These are phyloP conservation scores for Ophiostoma triangulosporum DNA, from an alignment of 2,329 filamentous ascomycete species.

Conservation along the genomic window DNA sequence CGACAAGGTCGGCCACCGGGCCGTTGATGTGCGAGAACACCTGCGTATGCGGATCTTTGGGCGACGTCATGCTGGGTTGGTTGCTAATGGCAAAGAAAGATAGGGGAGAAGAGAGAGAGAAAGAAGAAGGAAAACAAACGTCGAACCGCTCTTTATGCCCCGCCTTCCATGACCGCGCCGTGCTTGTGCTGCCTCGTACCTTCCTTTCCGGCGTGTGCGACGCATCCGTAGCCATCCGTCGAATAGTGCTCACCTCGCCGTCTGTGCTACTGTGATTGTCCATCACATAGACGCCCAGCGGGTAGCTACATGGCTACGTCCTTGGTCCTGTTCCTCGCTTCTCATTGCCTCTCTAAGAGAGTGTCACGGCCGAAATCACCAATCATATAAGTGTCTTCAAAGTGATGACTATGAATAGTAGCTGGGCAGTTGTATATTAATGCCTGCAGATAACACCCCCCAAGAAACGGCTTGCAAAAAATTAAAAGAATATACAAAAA, in stretches of 20 bases:
- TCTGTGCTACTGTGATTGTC: background rate
- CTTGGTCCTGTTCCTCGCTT: no score
- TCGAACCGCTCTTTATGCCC: background rate
- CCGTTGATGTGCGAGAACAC: slow-evolving; percentile 34
- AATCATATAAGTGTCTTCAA: no score
- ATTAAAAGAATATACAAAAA: background rate
- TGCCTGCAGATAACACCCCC: background rate
- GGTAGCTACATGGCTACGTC: no score
- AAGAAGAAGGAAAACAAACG: background rate
- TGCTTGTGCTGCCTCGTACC: background rate
- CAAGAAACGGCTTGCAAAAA: background rate
- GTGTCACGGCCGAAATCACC: no score
- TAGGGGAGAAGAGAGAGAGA: background rate
- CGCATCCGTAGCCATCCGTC: background rate
- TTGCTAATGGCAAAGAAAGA: background rate
- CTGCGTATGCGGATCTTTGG: slow-evolving; percentile 19
- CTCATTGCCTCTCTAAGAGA: no score
- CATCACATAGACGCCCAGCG: no score
- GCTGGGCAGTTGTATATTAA: no score
- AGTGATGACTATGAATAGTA: no score
- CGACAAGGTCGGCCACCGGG: slow-evolving; percentile 24
- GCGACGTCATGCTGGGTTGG: slow-evolving; percentile 3
- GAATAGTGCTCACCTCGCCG: background rate
- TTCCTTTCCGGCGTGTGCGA: background rate
- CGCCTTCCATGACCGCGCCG: no score